Conservation (phyloP, 1,139 yeast species). For the Candida tetrigidarum region DNA sequence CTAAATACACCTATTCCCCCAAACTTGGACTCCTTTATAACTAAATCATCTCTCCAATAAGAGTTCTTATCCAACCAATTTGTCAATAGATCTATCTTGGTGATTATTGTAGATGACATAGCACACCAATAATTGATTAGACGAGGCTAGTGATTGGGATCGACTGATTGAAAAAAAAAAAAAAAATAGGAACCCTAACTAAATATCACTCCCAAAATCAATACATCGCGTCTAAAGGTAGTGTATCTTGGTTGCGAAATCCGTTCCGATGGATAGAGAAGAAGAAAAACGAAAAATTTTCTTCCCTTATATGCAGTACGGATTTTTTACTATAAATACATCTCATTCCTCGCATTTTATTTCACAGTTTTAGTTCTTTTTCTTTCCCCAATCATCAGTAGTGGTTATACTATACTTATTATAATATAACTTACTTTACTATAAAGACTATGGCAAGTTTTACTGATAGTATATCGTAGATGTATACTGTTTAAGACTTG, state of each 20-base stretch:
- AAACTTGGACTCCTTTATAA: slow-evolving; percentile 47
- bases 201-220: neutral
- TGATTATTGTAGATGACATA: slow-evolving; percentile 19
- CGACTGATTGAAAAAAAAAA: no score
- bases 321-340: slow-evolving; percentile 1
- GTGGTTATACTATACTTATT: slow-evolving; percentile 71
- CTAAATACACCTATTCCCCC: slow-evolving; percentile 80
- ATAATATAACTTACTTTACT: slow-evolving; percentile 50
- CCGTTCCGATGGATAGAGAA: neutral
- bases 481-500: slow-evolving; percentile 13
- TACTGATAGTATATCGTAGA: slow-evolving; percentile 17
- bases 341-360: slow-evolving; percentile 21
- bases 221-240: slow-evolving; percentile 3
- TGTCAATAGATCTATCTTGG: slow-evolving; percentile 13
- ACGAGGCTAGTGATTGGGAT: no score
- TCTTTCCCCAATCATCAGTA: slow-evolving; percentile 54
- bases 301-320: slow-evolving; percentile 9
- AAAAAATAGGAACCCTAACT: no score
- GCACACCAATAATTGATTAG: no score
- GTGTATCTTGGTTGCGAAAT: slow-evolving; percentile 3
- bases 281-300: neutral
- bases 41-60: slow-evolving; percentile 53
- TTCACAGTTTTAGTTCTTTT: slow-evolving; percentile 3
- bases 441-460: slow-evolving; percentile 52
- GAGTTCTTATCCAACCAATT: slow-evolving; percentile 55